A percentile compares a stretch with the other conserved stretches of the same genome.
Evolutionary conservation across 164 flowering plant genomes (phyloP).

Genomic region (Annona squamosa): DNA sequence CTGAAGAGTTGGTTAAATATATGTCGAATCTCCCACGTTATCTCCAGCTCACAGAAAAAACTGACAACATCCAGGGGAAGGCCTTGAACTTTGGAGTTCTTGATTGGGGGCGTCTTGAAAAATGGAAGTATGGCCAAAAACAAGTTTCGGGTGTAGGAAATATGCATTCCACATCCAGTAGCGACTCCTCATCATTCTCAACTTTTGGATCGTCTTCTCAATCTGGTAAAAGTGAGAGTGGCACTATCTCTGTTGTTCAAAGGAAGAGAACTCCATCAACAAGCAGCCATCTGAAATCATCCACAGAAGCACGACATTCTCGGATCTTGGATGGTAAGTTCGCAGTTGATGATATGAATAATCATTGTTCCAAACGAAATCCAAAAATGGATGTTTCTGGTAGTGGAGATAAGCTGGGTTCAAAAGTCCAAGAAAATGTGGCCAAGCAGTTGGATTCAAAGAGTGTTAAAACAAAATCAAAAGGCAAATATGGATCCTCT

Average conservation of each 20-base stretch:
- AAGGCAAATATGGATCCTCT: neutral
- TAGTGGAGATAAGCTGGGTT: slow-evolving; percentile 14
- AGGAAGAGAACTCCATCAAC: slow-evolving; percentile 16
- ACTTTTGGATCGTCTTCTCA: slow-evolving; percentile 17
- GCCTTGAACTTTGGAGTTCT: slow-evolving; percentile 82
- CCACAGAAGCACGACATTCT: slow-evolving; percentile 16
- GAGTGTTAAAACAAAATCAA: neutral
- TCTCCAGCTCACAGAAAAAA: slow-evolving; percentile 48
- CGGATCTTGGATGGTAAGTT: slow-evolving; percentile 14
- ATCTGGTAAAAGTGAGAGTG: slow-evolving; percentile 10
- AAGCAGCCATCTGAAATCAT: slow-evolving; percentile 10
- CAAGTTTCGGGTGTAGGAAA: slow-evolving; percentile 12
- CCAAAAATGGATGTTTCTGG: slow-evolving; percentile 12
- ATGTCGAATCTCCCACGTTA: slow-evolving; percentile 81
- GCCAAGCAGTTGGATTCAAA: slow-evolving; percentile 16
- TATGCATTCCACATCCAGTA: neutral
- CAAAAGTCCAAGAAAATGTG: slow-evolving; percentile 7
- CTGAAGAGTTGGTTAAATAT: slow-evolving; percentile 71
- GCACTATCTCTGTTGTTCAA: slow-evolving; percentile 10
- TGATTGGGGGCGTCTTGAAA: slow-evolving; percentile 71
- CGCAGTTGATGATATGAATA: slow-evolving; percentile 7
- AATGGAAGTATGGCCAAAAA: slow-evolving; percentile 50
- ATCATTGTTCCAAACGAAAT: slow-evolving; percentile 19
- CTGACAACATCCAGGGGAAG: slow-evolving; percentile 42
- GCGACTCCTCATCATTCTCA: slow-evolving; percentile 10